These are phyloP conservation scores for Syzygium jambos DNA, from an alignment of 345 rosid species.

Conservation along the genomic window DNA sequence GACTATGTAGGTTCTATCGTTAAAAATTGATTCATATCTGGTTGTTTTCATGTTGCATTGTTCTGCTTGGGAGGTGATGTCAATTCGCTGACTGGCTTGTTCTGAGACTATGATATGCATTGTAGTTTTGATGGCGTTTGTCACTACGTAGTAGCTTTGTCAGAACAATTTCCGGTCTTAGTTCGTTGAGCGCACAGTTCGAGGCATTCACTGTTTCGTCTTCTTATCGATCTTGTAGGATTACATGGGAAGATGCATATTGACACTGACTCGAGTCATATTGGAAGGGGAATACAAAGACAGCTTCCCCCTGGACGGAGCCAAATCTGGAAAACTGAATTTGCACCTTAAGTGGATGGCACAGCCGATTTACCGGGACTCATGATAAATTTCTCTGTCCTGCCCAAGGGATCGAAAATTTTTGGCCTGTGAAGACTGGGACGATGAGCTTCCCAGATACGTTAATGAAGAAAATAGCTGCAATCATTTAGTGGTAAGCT, in stretches of 20 bases:
- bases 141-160: not conserved
- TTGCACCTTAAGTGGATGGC: constrained; percentile 89
- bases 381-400: constrained; percentile 11
- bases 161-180: not conserved
- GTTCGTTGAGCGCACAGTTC: not conserved
- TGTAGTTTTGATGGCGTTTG: not conserved
- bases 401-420: not conserved
- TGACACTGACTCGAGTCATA: constrained; percentile 91
- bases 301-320: constrained; percentile 47
- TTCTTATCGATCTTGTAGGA: constrained; percentile 32
- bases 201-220: not conserved
- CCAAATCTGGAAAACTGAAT: constrained; percentile 60
- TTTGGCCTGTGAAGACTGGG: not conserved
- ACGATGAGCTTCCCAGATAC: not conserved
- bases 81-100: not conserved
- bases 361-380: constrained; percentile 75
- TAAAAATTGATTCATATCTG: not conserved
- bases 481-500: not conserved
- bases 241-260: constrained; percentile 88
- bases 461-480: not conserved
- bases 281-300: constrained; percentile 83
- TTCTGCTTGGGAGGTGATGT: not conserved
- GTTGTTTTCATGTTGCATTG: not conserved
- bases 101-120: not conserved
- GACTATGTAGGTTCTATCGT: not conserved